Percentiles rank a stretch among this genome's conserved stretches.
Evolutionary conservation across 805 yeast species (phyloP).

Genomic region (Debaryomyces tyrocola): DNA sequence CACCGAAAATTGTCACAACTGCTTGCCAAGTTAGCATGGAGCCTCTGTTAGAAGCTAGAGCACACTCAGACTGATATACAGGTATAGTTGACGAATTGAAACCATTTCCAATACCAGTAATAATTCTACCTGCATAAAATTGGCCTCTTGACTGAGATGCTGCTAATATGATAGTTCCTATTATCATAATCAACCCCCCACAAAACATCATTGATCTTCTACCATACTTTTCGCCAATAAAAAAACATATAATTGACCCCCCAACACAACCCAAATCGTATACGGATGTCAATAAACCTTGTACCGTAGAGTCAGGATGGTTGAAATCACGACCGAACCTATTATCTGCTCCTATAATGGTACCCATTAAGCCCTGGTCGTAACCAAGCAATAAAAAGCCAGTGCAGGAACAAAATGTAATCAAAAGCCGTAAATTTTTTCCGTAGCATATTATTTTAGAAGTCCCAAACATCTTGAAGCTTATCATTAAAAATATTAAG

Average conservation of each 20-base stretch:
- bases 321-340: constrained; percentile 4
- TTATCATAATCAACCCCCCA: constrained; percentile 38
- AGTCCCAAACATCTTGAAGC: background rate
- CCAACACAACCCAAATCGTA: constrained; percentile 7
- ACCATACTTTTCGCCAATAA: constrained; percentile 38
- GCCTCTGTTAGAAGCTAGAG: constrained; percentile 12
- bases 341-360: constrained; percentile 7
- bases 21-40: constrained; percentile 1
- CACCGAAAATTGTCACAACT: constrained; percentile 15
- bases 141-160: constrained; percentile 61
- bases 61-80: constrained; percentile 48
- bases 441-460: constrained; percentile 5
- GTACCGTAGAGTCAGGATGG: constrained; percentile 5
- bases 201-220: constrained; percentile 40
- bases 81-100: constrained; percentile 45
- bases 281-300: constrained; percentile 6
- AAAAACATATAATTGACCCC: constrained; percentile 3
- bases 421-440: constrained; percentile 6
- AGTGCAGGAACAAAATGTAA: constrained; percentile 11
- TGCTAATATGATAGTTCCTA: constrained; percentile 41
- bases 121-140: constrained; percentile 60
- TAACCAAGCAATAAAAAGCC: constrained; percentile 8
- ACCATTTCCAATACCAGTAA: constrained; percentile 47
- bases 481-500: background rate
- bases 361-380: constrained; percentile 10